phyloP scores from a whole-genome alignment of 2,329 filamentous ascomycete genomes.

The Dothistroma pini region DNA sequence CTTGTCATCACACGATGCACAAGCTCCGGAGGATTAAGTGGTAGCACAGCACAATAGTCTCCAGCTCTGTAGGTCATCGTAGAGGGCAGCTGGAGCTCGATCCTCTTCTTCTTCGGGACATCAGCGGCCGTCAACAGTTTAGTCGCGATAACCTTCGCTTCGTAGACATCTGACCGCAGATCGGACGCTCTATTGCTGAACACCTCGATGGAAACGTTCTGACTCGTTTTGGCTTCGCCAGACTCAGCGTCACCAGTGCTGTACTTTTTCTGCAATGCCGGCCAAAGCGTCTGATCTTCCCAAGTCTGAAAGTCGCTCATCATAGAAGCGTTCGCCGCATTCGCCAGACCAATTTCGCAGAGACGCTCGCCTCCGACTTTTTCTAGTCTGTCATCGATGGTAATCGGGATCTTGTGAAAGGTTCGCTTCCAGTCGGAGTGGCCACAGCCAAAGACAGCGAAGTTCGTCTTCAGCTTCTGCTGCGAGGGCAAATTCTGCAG shows the following conservation, averaged over 20 bases:
- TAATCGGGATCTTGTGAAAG: slow-evolving; percentile 64
- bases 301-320: slow-evolving; percentile 66
- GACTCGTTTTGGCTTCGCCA: slow-evolving; percentile 7
- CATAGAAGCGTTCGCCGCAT: slow-evolving; percentile 62
- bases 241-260: slow-evolving; percentile 22
- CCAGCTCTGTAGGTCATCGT: slow-evolving; percentile 63
- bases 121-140: slow-evolving; percentile 50
- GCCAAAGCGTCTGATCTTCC: slow-evolving; percentile 58
- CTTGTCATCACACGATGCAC: slow-evolving; percentile 61
- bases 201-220: slow-evolving; percentile 51
- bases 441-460: slow-evolving; percentile 68
- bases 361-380: slow-evolving; percentile 49
- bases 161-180: slow-evolving; percentile 61
- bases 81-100: slow-evolving; percentile 44
- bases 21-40: slow-evolving; percentile 61
- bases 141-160: slow-evolving; percentile 57
- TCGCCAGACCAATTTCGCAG: slow-evolving; percentile 52
- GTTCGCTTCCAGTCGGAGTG: slow-evolving; percentile 56
- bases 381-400: slow-evolving; percentile 55
- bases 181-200: slow-evolving; percentile 54
- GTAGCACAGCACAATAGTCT: slow-evolving; percentile 65
- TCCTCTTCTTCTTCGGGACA: slow-evolving; percentile 55
- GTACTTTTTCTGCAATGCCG: slow-evolving; percentile 45
- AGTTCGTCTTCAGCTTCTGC: slow-evolving; percentile 55
- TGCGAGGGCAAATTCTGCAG: slow-evolving; percentile 51